Evolutionary conservation across 441 rosid genomes (phyloP), one percentile per base, ranked within the genome.

Genomic region (Pelargonium australe): DNA sequence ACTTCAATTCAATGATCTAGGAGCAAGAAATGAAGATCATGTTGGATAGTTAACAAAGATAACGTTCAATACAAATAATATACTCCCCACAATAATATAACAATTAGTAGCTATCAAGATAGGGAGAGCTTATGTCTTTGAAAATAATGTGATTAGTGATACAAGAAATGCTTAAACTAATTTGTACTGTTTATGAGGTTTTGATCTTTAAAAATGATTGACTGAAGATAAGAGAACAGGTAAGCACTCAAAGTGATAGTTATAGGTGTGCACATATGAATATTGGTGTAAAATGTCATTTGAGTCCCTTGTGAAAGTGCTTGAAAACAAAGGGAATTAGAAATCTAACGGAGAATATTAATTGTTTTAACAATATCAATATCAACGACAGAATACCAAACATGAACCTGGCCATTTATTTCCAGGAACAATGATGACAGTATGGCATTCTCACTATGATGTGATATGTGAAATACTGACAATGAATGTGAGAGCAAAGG

Each of bases 401-500:
- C 60, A 53, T 53, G 16, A 53, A 12, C 6, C 4, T 51, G 0
- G 58, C 23, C 10, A 14, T 14, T 53, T 53, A 16, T 11, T 53
- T 53, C 60, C 60, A 53, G 60, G 17, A 16, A 53, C 23, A 5
- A 16, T 53, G 60, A 53, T 13, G 43, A 40, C 43, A 40, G 43
- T 40, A 40, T 8, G 23, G 60, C 60, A 53, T 6, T 4, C 9
- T 6, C 58, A 51, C 60, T 14, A 53, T 53, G 60, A 53, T 53
- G 60, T 0, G 14, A 11, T 53, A 53, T 16, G 60, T 53, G 23
- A 53, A 53, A 16, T 11, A 8, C 1, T 53, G 60, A 19, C 8
- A 72, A 65, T 14, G 25, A 57, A 66, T 13, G 9, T 28, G 67
- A 61, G 65, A 61, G 53, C 12, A 68, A 4, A 19, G 70, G 75